Conservation (phyloP, 2,329 filamentous ascomycete species). For the Macrophomina tecta region DNA sequence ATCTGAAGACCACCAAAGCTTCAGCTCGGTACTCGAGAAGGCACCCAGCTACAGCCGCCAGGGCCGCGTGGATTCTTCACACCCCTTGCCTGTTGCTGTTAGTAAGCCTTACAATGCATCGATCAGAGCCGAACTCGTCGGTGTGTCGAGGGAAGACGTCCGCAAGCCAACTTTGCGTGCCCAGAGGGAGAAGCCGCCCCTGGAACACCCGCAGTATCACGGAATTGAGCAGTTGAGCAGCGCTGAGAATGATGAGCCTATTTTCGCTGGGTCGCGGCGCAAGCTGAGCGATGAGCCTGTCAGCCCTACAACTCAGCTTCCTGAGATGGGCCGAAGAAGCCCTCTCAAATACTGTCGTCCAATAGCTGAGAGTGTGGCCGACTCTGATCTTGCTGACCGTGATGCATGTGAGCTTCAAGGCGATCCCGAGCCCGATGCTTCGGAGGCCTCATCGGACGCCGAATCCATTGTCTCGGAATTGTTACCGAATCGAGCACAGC, state of each 20-base stretch:
- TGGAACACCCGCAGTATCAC: neutral
- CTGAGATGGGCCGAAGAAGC: too few species aligned
- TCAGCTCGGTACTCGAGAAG: slow-evolving; percentile 2
- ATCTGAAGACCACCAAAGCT: slow-evolving; percentile 15
- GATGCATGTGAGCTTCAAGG: neutral
- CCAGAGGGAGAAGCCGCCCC: neutral
- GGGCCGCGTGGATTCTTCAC: neutral
- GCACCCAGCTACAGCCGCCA: slow-evolving; percentile 3
- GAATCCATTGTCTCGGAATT: slow-evolving; percentile 2
- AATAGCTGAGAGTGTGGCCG: neutral
- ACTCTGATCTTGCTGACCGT: neutral
- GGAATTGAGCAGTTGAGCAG: neutral
- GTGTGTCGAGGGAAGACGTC: neutral
- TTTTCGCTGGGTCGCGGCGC: neutral
- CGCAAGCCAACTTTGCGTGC: neutral
- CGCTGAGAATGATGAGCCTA: neutral
- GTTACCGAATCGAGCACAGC: neutral
- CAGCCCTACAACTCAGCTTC: neutral
- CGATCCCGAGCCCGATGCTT: neutral
- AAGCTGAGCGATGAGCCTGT: slow-evolving; percentile 3
- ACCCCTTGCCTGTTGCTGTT: neutral
- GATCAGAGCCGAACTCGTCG: slow-evolving; percentile 10
- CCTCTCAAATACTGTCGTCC: neutral
- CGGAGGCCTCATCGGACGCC: slow-evolving; percentile 12
- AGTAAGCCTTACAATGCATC: neutral